phyloP scores from a whole-genome alignment of 805 yeast species.

The Zygoascus bituminiphila region DNA sequence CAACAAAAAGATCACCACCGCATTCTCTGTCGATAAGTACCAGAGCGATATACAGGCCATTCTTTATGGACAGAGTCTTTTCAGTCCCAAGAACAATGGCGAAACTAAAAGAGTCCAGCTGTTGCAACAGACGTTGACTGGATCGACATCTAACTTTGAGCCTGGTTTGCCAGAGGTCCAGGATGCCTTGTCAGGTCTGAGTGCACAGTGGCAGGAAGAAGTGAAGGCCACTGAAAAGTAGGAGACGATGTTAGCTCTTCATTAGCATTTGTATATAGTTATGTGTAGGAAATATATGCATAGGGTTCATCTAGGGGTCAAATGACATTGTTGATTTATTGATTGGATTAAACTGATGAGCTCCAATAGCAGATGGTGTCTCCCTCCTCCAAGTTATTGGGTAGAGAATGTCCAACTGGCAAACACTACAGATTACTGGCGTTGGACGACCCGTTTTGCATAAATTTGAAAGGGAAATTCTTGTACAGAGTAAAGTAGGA shows the following conservation, averaged over 20 bases:
- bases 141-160: constrained; percentile 18
- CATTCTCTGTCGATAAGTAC: constrained; percentile 32
- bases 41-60: not conserved
- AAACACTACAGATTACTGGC: constrained; percentile 25
- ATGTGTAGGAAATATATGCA: not conserved
- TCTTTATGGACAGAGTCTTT: constrained; percentile 2
- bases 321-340: not conserved
- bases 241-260: too few species aligned
- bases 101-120: constrained; percentile 1
- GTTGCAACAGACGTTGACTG: constrained; percentile 13
- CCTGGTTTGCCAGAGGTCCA: constrained; percentile 26
- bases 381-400: too few species aligned
- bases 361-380: not conserved
- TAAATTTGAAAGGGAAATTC: constrained; percentile 41
- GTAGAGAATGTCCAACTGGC: constrained; percentile 25
- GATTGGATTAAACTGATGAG: not conserved
- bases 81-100: not conserved
- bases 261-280: not conserved
- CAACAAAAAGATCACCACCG: constrained; percentile 46
- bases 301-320: not conserved
- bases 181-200: constrained; percentile 13
- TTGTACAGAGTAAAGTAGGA: constrained; percentile 53
- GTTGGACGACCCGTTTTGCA: constrained; percentile 28
- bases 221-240: not conserved
- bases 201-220: not conserved